Percentiles rank a stretch among this genome's conserved stretches.
phyloP scores from a whole-genome alignment of 2,329 filamentous ascomycete species.

The Aspergillus fructus region DNA sequence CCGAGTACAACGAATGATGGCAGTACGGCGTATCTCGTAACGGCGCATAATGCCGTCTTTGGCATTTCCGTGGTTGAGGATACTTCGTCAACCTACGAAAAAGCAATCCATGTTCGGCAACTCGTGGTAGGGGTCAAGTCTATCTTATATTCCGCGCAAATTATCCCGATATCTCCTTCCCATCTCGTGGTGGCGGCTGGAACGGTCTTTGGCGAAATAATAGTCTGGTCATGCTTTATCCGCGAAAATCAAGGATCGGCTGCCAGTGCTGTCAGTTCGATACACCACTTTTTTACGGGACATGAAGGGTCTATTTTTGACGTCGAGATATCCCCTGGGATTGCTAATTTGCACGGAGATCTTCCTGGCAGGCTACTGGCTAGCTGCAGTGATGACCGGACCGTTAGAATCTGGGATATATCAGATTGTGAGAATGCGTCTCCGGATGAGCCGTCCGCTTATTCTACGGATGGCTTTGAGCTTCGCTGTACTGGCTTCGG shows the following conservation, averaged over 20 bases:
- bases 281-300: conserved; percentile 59
- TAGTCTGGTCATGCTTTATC: conserved; percentile 75
- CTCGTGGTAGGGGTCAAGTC: conserved; percentile 63
- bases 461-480: conserved; percentile 37
- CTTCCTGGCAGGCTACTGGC: conserved; percentile 64
- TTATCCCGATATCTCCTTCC: conserved; percentile 60
- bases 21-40: conserved; percentile 62
- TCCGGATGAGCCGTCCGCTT: conserved; percentile 32
- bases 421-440: conserved; percentile 49
- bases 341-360: conserved; percentile 40
- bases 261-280: conserved; percentile 32
- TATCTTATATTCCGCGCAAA: conserved; percentile 81
- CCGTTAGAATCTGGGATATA: conserved; percentile 84
- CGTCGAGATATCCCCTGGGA: conserved; percentile 69
- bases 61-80: conserved; percentile 41
- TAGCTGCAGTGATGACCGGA: conserved; percentile 93
- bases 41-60: conserved; percentile 82
- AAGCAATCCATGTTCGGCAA: conserved; percentile 32
- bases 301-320: conserved; percentile 96
- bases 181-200: conserved; percentile 77
- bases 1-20: conserved; percentile 23
- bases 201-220: conserved; percentile 90
- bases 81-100: conserved; percentile 17
- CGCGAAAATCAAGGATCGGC: conserved; percentile 11
- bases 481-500: conserved; percentile 65